These are phyloP conservation scores for Blastocystis sp. DNA, from an alignment of 352 stramenopile genomes.

Conservation along the genomic window DNA sequence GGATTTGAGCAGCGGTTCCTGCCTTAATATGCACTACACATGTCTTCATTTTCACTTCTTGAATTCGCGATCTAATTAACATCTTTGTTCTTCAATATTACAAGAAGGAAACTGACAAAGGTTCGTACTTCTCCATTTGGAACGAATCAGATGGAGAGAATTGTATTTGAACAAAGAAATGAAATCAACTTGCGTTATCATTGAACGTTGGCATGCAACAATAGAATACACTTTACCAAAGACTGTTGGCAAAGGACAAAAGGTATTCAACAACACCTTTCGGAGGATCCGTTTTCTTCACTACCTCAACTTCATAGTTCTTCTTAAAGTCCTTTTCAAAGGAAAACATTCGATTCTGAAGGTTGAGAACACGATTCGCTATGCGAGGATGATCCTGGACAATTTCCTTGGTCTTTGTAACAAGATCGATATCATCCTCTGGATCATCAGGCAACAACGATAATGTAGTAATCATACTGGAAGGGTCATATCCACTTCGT, in stretches of 20 bases:
- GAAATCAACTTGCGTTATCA: background rate
- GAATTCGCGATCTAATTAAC: background rate
- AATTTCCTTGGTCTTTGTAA: slow-evolving; percentile 64
- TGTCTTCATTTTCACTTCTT: background rate
- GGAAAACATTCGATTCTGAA: slow-evolving; percentile 33
- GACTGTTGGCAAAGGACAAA: slow-evolving; percentile 15
- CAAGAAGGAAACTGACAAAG: background rate
- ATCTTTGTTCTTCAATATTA: background rate
- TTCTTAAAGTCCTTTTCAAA: slow-evolving; percentile 50
- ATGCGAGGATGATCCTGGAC: slow-evolving; percentile 54
- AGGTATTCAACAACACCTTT: background rate
- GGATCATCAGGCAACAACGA: slow-evolving; percentile 19
- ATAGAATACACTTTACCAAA: slow-evolving; percentile 1
- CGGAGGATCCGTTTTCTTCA: background rate
- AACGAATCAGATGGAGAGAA: no score
- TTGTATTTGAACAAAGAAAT: background rate
- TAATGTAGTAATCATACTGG: slow-evolving; percentile 25
- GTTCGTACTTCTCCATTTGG: slow-evolving; percentile 4
- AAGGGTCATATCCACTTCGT: slow-evolving; percentile 11
- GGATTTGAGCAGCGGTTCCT: background rate
- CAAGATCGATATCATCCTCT: slow-evolving; percentile 7
- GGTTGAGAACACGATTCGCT: background rate
- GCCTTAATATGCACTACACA: background rate
- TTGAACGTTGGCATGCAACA: background rate
- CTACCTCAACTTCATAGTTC: slow-evolving; percentile 11